phyloP scores from a whole-genome alignment of 768 basidiomycete genomes.

The Rhodotorula kratochvilovae region DNA sequence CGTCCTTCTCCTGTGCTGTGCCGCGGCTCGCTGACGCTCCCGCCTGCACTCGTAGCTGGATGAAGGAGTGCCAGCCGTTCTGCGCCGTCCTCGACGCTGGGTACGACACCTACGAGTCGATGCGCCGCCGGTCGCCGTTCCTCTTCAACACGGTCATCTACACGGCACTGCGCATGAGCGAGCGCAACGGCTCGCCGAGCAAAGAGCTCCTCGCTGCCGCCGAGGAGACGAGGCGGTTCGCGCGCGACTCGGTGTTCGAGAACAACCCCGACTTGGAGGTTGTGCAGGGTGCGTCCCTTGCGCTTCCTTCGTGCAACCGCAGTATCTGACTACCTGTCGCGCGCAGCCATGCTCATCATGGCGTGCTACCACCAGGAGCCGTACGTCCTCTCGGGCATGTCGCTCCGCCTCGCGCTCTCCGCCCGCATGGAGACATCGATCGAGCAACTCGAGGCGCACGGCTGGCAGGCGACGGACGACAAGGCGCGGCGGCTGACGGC shows the following conservation, averaged over 20 bases:
- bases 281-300: not conserved
- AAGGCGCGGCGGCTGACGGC: constrained; percentile 2
- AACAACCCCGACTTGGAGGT: constrained; percentile 5
- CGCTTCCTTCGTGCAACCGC: not conserved
- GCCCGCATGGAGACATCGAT: constrained; percentile 1
- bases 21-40: not conserved
- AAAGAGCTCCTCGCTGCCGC: constrained; percentile 15
- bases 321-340: not conserved
- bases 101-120: constrained; percentile 14
- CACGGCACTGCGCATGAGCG: constrained; percentile 2
- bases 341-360: constrained; percentile 1
- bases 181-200: not conserved
- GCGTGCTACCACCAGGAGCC: constrained; percentile 17
- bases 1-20: not conserved
- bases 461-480: constrained; percentile 16
- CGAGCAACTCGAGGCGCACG: constrained; percentile 16
- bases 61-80: constrained; percentile 14
- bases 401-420: constrained; percentile 1
- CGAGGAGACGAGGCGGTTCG: constrained; percentile 22
- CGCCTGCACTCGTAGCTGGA: not conserved
- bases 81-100: constrained; percentile 16
- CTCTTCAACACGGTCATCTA: constrained; percentile 9
- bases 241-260: constrained; percentile 6
- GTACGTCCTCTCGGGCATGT: constrained; percentile 14
- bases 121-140: constrained; percentile 3